Base-by-base conservation (phyloP, 345 rosid genomes). In the Murraya koenigii region DNA sequence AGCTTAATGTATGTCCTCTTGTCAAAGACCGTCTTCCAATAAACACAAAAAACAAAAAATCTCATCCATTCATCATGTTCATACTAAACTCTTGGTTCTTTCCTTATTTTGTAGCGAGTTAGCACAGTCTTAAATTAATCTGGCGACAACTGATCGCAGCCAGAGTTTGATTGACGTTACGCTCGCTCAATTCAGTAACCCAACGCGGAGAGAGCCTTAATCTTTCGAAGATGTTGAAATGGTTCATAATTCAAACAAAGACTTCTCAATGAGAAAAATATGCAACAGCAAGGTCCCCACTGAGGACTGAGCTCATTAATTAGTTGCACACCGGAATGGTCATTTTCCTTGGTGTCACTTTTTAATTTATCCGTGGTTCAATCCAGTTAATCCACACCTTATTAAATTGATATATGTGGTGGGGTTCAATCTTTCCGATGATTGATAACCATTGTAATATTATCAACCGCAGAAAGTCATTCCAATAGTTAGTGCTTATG, bases 141-240 rank as follows among this genome's bases (percentile, higher is more conserved):
- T 55, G 77, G 58, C 70, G 35, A 56, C 49, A 32, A 60, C 33
- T 8, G 41, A 28, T 67, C 1, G 1, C 15, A 60, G 14, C 71
- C 41, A 15, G 55, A 23, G 33, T 41, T 68, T 44, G 58, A 69
- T 58, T 72, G 76, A 59, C 39, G 66, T 72, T 72, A 14, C 66
- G 38, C n/a, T n/a, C n/a, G n/a, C n/a, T n/a, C n/a, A n/a, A n/a
- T 38, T 36, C 23, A 47, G 33, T 6, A 32, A 6, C 59, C 62
- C 28, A 5, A 10, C 19, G 8, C 33, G 41, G 5, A 10, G 5
- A 10, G 19, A 52, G 38, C 39, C n/a, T 23, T 41, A 28, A 66
- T 44, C 20, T 6, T 47, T 3, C 8, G 32, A n/a, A 6, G n/a
- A 17, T 10, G 26, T 76, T 66, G 11, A 15, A 25, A 58, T 36